A percentile compares a stretch with the other conserved stretches of the same genome.
These are phyloP conservation scores for Hypomyces perniciosus DNA, from an alignment of 2,329 filamentous ascomycete species.

Conservation along the genomic window DNA sequence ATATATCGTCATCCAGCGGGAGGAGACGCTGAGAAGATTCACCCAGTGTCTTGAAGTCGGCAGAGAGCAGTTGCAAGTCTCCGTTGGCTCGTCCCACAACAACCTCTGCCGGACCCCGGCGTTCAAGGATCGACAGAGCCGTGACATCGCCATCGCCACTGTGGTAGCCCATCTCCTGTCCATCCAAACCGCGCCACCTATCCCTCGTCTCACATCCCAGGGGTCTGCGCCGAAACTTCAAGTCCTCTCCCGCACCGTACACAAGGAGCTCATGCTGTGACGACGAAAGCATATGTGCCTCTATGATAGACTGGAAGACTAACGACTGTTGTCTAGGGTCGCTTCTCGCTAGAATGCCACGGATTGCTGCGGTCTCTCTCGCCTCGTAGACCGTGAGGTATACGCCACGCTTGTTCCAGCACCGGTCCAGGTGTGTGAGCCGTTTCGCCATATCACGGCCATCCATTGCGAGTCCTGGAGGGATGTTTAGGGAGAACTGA, in stretches of 20 bases:
- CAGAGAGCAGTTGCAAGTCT: slow-evolving; percentile 39
- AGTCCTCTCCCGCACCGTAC: slow-evolving; percentile 47
- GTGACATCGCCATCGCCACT: slow-evolving; percentile 46
- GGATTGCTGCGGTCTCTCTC: slow-evolving; percentile 15
- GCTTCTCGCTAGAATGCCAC: slow-evolving; percentile 13
- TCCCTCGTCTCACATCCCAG: slow-evolving; percentile 18
- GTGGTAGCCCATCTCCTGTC: slow-evolving; percentile 32
- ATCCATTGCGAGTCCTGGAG: slow-evolving; percentile 17
- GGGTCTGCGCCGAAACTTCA: slow-evolving; percentile 38
- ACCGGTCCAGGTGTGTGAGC: slow-evolving; percentile 45
- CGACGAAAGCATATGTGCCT: slow-evolving; percentile 34
- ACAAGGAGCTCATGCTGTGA: slow-evolving; percentile 41
- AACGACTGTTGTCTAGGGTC: slow-evolving; percentile 27
- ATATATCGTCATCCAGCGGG: slow-evolving; percentile 11
- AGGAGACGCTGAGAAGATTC: slow-evolving; percentile 21
- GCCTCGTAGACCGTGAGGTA: slow-evolving; percentile 24
- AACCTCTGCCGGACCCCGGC: slow-evolving; percentile 27
- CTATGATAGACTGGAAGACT: slow-evolving; percentile 42
- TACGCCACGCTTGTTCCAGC: slow-evolving; percentile 47
- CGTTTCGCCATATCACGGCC: slow-evolving; percentile 39
- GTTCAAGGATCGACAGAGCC: slow-evolving; percentile 38
- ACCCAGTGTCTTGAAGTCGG: slow-evolving; percentile 23
- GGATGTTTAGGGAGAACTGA: slow-evolving; percentile 37
- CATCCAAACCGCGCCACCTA: slow-evolving; percentile 34
- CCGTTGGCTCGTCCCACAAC: slow-evolving; percentile 47